phyloP scores from a whole-genome alignment of 176 grass and related monocot species.

The Ensete glaucum region DNA sequence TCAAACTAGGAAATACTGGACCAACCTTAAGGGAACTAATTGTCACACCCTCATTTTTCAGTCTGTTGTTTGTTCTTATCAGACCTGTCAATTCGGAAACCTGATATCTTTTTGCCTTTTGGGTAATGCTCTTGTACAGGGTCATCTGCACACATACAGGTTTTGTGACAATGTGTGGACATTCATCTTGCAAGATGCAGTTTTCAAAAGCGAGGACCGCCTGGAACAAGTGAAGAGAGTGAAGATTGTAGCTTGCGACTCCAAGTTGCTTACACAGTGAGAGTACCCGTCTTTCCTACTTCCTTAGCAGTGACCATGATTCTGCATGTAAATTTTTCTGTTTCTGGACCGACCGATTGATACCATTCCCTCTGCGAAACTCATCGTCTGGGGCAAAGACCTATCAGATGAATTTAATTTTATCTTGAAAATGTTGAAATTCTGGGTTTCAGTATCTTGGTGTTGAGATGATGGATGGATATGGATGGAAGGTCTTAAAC shows the following conservation, averaged over 20 bases:
- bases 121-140: slow-evolving; percentile 36
- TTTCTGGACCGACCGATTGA: background rate
- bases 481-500: too few species aligned
- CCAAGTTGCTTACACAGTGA: slow-evolving; percentile 76
- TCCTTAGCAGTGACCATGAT: background rate
- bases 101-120: background rate
- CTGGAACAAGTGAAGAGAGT: slow-evolving; percentile 33
- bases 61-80: background rate
- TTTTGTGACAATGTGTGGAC: slow-evolving; percentile 81
- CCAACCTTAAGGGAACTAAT: too few species aligned
- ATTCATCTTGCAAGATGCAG: slow-evolving; percentile 57
- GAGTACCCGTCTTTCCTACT: background rate
- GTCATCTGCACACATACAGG: slow-evolving; percentile 92
- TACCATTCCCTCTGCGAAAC: background rate
- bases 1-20: too few species aligned
- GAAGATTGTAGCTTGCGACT: slow-evolving; percentile 85
- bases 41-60: too few species aligned
- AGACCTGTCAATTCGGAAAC: background rate
- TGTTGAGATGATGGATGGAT: too few species aligned
- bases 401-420: background rate
- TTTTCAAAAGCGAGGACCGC: slow-evolving; percentile 55
- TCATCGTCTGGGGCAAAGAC: background rate
- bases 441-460: too few species aligned
- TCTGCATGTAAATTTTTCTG: background rate
- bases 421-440: too few species aligned